Evolutionary conservation across 1,284 basidiomycete species (phyloP).

Genomic region (Taiwanofungus camphoratus): DNA sequence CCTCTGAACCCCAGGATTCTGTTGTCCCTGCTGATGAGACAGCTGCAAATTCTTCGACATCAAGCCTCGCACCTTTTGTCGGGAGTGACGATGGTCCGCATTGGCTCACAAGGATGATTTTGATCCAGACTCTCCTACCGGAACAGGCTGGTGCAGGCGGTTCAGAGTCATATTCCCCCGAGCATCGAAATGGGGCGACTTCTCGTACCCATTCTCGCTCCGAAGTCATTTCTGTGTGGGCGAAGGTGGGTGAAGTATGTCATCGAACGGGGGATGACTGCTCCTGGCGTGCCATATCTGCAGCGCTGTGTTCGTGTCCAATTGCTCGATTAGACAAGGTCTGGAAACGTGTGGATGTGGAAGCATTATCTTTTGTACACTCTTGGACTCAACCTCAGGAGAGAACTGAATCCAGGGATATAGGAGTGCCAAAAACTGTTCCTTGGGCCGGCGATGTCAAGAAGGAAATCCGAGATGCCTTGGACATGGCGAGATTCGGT

Average conservation of each 20-base stretch:
- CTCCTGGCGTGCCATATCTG: constrained; percentile 66
- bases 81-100: constrained; percentile 68
- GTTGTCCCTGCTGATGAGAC: constrained; percentile 4
- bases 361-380: constrained; percentile 52
- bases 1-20: constrained; percentile 10
- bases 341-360: constrained; percentile 66
- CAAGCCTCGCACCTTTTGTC: constrained; percentile 38
- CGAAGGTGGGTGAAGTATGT: constrained; percentile 63
- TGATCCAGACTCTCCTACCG: constrained; percentile 62
- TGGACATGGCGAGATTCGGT: constrained; percentile 37
- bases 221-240: constrained; percentile 68
- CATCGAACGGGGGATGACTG: constrained; percentile 65
- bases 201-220: constrained; percentile 63
- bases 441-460: constrained; percentile 64
- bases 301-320: constrained; percentile 63
- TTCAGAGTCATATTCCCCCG: constrained; percentile 13
- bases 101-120: constrained; percentile 69
- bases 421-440: constrained; percentile 45
- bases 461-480: constrained; percentile 33
- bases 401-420: constrained; percentile 31
- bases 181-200: constrained; percentile 36
- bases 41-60: constrained; percentile 7
- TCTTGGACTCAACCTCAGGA: constrained; percentile 53
- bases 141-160: constrained; percentile 31
- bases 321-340: constrained; percentile 70